phyloP scores from a whole-genome alignment of 495 filamentous ascomycete species.

The Lophiostoma macrostomum region DNA sequence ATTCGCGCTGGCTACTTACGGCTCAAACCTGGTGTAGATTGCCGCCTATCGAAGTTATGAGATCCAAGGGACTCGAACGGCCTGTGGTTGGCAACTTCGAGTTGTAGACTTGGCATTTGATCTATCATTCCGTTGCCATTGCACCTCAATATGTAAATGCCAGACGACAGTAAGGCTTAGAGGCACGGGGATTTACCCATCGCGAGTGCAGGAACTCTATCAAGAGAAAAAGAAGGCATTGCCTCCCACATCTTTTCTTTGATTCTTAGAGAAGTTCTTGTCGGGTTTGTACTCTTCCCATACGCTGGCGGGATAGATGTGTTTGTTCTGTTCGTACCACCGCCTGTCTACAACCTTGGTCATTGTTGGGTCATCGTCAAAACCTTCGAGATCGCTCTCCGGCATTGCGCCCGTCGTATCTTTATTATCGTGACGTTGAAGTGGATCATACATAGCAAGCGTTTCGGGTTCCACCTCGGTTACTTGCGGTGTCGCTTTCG shows the following conservation, averaged over 20 bases:
- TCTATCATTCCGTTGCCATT: no score
- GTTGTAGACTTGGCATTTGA: no score
- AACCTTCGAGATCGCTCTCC: slow-evolving; percentile 64
- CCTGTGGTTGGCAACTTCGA: no score
- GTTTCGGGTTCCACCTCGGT: slow-evolving; percentile 10
- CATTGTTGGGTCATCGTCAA: slow-evolving; percentile 70
- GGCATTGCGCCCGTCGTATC: slow-evolving; percentile 28
- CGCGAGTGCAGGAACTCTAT: not conserved
- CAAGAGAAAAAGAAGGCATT: slow-evolving; percentile 90
- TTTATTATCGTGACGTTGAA: slow-evolving; percentile 47
- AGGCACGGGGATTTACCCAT: not conserved
- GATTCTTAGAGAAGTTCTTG: slow-evolving; percentile 76
- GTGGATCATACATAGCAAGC: slow-evolving; percentile 41
- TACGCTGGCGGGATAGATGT: slow-evolving; percentile 92
- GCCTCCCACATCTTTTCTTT: slow-evolving; percentile 77
- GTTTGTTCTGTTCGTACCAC: slow-evolving; percentile 97
- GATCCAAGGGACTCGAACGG: no score
- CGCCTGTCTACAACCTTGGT: slow-evolving; percentile 95
- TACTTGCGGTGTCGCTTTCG: slow-evolving; percentile 28
- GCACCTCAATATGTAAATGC: no score
- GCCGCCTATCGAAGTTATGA: no score
- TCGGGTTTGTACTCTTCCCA: slow-evolving; percentile 95
- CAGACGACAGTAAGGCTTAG: not conserved
- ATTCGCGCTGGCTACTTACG: no score
- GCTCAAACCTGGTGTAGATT: no score